These are phyloP conservation scores for Ceratorhiza oryzae-sativae DNA, from an alignment of 1,284 basidiomycete species.

Conservation along the genomic window DNA sequence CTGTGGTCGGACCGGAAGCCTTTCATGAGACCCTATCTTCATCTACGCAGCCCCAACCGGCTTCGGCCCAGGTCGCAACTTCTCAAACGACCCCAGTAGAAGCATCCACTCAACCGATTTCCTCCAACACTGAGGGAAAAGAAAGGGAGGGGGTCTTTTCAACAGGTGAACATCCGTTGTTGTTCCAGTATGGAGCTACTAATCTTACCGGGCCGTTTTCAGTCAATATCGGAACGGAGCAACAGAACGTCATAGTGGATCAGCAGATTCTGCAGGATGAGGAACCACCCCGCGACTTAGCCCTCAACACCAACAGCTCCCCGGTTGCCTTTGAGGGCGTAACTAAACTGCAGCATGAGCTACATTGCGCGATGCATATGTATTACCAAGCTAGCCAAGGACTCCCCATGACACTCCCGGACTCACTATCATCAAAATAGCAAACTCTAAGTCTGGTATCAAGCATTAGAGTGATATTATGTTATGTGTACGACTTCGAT, in stretches of 20 bases:
- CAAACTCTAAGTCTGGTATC: conserved; percentile 1
- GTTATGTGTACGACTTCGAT: background rate
- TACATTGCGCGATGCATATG: conserved; percentile 16
- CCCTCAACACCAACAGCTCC: background rate
- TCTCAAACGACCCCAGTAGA: background rate
- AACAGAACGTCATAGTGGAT: background rate
- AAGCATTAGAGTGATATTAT: background rate
- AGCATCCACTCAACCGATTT: background rate
- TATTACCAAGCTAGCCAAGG: conserved; percentile 18
- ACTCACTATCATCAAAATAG: background rate
- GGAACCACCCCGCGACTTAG: background rate
- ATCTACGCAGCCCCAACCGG: background rate
- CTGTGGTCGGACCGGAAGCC: background rate
- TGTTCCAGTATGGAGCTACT: background rate
- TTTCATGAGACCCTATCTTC: background rate
- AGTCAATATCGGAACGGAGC: background rate
- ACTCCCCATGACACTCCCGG: conserved; percentile 5
- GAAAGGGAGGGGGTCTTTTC: no score
- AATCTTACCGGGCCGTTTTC: background rate
- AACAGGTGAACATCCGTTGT: background rate
- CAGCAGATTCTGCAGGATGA: background rate
- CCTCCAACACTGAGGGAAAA: background rate
- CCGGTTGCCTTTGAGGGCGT: conserved; percentile 17
- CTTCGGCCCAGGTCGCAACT: background rate
- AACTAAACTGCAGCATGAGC: conserved; percentile 14